Evolutionary conservation across 768 basidiomycete species (phyloP).

Genomic region (Atractiella rhizophila): DNA sequence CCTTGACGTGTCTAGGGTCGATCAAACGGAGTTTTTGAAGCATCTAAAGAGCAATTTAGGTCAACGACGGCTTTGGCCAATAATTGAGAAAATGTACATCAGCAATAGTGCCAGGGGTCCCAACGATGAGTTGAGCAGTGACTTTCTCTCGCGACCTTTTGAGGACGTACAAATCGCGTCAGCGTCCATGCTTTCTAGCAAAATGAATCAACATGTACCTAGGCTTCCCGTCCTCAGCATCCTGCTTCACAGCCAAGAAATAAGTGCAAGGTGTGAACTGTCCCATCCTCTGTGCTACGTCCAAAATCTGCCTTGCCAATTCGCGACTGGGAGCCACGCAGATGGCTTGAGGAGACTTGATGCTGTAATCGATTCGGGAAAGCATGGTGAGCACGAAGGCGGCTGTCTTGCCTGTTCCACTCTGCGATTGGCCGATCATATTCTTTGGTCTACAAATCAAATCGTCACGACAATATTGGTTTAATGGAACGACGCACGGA

Average conservation of each 20-base stretch:
- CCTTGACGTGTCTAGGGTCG: conserved; percentile 54
- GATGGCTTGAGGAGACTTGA: conserved; percentile 64
- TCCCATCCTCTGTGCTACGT: conserved; percentile 77
- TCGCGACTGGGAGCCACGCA: conserved; percentile 96
- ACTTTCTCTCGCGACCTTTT: conserved; percentile 27
- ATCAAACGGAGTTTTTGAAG: conserved; percentile 21
- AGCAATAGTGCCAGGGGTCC: conserved; percentile 83
- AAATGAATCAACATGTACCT: too few species aligned
- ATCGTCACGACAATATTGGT: neutral
- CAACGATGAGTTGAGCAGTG: conserved; percentile 75
- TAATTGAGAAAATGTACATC: conserved; percentile 38
- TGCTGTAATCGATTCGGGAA: conserved; percentile 61
- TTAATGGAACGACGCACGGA: conserved; percentile 66
- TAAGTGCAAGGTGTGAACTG: conserved; percentile 82
- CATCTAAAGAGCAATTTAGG: conserved; percentile 7
- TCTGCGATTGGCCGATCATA: conserved; percentile 98
- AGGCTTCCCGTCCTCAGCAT: conserved; percentile 21
- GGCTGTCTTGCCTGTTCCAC: conserved; percentile 95
- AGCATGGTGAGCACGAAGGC: conserved; percentile 96
- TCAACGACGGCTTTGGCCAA: neutral
- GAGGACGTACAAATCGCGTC: too few species aligned
- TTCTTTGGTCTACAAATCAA: conserved; percentile 51
- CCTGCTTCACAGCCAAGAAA: conserved; percentile 80
- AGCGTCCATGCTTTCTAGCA: too few species aligned
- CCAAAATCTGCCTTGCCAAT: conserved; percentile 90